Conservation (phyloP, 805 yeast genomes). For the Wickerhamiella alocasiicola region DNA sequence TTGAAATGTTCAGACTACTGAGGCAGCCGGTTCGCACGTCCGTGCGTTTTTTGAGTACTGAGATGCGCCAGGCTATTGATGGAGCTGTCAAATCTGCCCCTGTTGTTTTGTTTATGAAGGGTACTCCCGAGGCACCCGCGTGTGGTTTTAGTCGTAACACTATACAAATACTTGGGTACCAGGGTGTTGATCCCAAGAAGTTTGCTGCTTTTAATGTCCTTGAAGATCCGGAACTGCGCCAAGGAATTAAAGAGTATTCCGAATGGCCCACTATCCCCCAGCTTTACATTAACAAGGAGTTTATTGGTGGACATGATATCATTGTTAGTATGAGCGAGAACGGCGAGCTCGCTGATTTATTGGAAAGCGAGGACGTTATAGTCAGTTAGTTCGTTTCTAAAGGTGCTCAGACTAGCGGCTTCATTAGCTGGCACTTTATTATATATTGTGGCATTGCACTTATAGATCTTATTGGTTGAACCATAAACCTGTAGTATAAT, state of each 20-base stretch:
- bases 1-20: no score
- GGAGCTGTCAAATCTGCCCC: constrained; percentile 80
- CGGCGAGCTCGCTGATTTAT: constrained; percentile 80
- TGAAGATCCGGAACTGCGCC: constrained; percentile 87
- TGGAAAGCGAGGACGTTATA: constrained; percentile 70
- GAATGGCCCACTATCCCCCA: constrained; percentile 99
- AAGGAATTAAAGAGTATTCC: constrained; percentile 89
- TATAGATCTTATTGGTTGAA: no score
- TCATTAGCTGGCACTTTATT: no score
- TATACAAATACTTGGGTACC: constrained; percentile 83
- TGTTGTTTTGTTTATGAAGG: constrained; percentile 95
- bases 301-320: constrained; percentile 96
- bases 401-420: no score
- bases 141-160: constrained; percentile 97
- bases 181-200: constrained; percentile 92
- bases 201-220: constrained; percentile 95
- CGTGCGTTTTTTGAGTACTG: constrained; percentile 52
- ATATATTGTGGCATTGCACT: no score
- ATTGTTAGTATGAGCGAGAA: constrained; percentile 70
- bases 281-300: constrained; percentile 74
- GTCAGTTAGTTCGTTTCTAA: no score
- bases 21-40: no score
- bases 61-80: constrained; percentile 72
- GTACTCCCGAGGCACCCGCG: constrained; percentile 94
- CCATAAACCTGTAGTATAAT: no score